Percentiles rank a stretch among this genome's conserved stretches.
These are phyloP conservation scores for Geotrichum reessii DNA, from an alignment of 1,139 yeast genomes.

Conservation along the genomic window DNA sequence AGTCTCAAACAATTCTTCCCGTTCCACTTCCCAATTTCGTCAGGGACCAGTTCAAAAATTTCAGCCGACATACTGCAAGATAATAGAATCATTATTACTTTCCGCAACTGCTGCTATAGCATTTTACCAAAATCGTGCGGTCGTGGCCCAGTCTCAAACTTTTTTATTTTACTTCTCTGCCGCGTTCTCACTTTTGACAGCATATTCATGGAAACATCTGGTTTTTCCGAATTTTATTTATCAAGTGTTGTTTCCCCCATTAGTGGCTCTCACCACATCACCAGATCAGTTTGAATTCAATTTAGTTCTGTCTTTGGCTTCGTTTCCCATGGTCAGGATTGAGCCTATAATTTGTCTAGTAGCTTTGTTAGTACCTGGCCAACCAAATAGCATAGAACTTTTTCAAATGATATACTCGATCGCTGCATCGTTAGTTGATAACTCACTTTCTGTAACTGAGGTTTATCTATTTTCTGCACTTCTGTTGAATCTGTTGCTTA, in stretches of 20 bases:
- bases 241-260: conserved; percentile 16
- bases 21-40: background rate
- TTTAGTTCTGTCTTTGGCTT: conserved; percentile 2
- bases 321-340: conserved; percentile 4
- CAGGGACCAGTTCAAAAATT: conserved; percentile 1
- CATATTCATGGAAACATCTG: conserved; percentile 1
- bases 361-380: background rate
- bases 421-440: background rate
- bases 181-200: background rate
- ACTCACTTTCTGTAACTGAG: conserved; percentile 26
- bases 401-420: background rate
- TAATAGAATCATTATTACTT: background rate
- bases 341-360: background rate
- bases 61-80: conserved; percentile 1
- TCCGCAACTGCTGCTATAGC: background rate
- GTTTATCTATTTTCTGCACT: conserved; percentile 24
- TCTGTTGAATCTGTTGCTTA: conserved; percentile 22
- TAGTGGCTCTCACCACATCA: conserved; percentile 18
- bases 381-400: background rate
- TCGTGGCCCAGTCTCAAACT: background rate
- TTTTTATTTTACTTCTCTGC: conserved; percentile 3
- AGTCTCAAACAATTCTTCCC: background rate
- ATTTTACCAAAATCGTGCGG: background rate
- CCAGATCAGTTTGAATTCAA: conserved; percentile 12
- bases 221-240: conserved; percentile 7